These are phyloP conservation scores for Castanea crenata DNA, from an alignment of 306 rosid species.

Conservation along the genomic window DNA sequence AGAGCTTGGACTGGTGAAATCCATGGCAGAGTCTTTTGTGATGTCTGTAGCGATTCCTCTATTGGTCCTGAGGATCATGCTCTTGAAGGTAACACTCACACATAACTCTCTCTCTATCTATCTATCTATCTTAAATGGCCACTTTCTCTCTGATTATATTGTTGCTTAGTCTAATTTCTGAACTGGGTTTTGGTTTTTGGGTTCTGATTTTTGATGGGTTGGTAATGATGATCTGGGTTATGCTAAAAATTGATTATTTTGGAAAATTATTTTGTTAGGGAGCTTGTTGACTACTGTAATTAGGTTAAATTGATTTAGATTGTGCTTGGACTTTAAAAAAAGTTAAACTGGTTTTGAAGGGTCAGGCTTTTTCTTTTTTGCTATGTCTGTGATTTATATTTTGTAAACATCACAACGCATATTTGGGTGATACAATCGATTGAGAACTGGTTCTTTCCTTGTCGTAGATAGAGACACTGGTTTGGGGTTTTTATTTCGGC, in stretches of 20 bases:
- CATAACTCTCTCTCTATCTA: background rate
- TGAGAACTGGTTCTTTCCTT: background rate
- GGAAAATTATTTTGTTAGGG: background rate
- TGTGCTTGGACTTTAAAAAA: background rate
- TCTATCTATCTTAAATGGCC: constrained; percentile 2
- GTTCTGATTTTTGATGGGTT: background rate
- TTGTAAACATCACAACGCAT: background rate
- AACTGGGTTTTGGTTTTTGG: background rate
- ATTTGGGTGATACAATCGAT: background rate
- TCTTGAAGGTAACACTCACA: constrained; percentile 61
- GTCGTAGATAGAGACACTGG: background rate
- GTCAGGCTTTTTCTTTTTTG: background rate
- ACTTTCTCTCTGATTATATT: background rate
- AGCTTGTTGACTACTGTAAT: background rate
- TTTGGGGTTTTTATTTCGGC: background rate
- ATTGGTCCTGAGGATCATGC: constrained; percentile 90
- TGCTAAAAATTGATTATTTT: background rate
- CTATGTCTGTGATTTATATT: background rate
- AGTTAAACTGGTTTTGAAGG: background rate
- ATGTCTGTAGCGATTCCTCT: constrained; percentile 86
- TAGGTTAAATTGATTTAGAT: background rate
- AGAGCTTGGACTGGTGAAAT: constrained; percentile 95
- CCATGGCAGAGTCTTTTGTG: constrained; percentile 90
- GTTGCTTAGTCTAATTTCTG: background rate
- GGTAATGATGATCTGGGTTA: background rate